Conservation (phyloP, 2,329 filamentous ascomycete species). For the Colletotrichum falcatum region DNA sequence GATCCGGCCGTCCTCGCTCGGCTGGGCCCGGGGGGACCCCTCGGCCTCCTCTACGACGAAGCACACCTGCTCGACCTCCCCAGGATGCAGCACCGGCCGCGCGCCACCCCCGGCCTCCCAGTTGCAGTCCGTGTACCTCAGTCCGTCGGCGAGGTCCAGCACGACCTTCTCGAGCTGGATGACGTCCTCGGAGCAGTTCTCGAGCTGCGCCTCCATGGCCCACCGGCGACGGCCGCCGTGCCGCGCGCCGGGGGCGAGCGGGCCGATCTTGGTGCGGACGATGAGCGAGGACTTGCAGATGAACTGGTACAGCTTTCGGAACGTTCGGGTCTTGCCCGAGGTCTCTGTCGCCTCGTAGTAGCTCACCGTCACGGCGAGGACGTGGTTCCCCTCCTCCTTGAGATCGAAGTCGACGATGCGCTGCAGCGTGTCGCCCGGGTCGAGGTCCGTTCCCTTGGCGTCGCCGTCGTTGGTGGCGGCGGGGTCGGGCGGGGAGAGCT, state of each 20-base stretch:
- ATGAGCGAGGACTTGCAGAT: constrained; percentile 90
- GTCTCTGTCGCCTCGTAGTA: constrained; percentile 89
- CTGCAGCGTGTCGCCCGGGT: constrained; percentile 77
- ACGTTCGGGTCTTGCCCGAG: constrained; percentile 81
- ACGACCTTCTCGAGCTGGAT: constrained; percentile 80
- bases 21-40: constrained; percentile 56
- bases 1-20: constrained; percentile 69
- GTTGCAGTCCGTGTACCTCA: constrained; percentile 67
- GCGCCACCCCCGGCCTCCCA: constrained; percentile 60
- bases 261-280: constrained; percentile 88
- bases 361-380: constrained; percentile 91
- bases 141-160: constrained; percentile 64
- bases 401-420: constrained; percentile 87
- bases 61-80: constrained; percentile 75
- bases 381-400: constrained; percentile 94
- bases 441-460: constrained; percentile 61
- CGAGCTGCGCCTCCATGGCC: constrained; percentile 92
- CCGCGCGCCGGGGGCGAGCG: constrained; percentile 58
- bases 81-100: constrained; percentile 69
- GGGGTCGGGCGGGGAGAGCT: constrained; percentile 60
- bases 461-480: neutral
- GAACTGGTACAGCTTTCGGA: constrained; percentile 97
- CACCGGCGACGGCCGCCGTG: constrained; percentile 62
- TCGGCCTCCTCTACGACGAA: constrained; percentile 66
- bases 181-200: constrained; percentile 89